Conservation (phyloP, 495 filamentous ascomycete genomes). For the Aspergillus hancockii region DNA sequence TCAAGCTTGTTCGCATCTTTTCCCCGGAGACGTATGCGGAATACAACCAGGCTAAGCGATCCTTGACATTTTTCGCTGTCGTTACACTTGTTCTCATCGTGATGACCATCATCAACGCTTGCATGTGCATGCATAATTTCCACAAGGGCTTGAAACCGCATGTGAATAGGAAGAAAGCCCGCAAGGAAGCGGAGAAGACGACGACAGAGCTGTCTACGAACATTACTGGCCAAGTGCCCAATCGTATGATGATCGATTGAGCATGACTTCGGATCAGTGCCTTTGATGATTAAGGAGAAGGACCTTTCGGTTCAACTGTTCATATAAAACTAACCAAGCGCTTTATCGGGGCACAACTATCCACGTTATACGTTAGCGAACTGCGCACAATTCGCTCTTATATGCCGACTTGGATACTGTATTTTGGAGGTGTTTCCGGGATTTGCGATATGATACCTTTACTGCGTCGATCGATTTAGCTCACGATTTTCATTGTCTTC, state of each 20-base stretch:
- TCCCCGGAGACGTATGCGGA: slow-evolving; percentile 46
- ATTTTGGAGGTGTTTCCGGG: slow-evolving; percentile 28
- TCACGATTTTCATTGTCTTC: slow-evolving; percentile 31
- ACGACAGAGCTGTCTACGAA: slow-evolving; percentile 67
- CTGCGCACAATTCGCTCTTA: background rate
- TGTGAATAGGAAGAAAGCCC: slow-evolving; percentile 63
- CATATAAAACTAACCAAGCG: slow-evolving; percentile 3
- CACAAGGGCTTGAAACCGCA: slow-evolving; percentile 86
- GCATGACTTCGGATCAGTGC: slow-evolving; percentile 7
- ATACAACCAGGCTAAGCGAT: slow-evolving; percentile 74
- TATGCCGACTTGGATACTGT: slow-evolving; percentile 25
- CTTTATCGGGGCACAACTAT: slow-evolving; percentile 7
- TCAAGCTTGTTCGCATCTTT: slow-evolving; percentile 98
- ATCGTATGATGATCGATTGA: slow-evolving; percentile 91
- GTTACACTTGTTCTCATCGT: slow-evolving; percentile 88
- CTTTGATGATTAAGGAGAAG: slow-evolving; percentile 12
- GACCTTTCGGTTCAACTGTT: slow-evolving; percentile 2
- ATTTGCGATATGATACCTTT: slow-evolving; percentile 42
- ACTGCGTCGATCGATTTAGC: slow-evolving; percentile 24
- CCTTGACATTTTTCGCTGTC: slow-evolving; percentile 88
- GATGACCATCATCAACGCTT: slow-evolving; percentile 84
- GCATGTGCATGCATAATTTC: slow-evolving; percentile 88
- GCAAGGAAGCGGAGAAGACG: slow-evolving; percentile 72
- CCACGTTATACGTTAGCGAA: slow-evolving; percentile 5
- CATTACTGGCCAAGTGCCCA: slow-evolving; percentile 47